Evolutionary conservation across 2,329 filamentous ascomycete genomes (phyloP).

Genomic region (Lecanosticta acicola): DNA sequence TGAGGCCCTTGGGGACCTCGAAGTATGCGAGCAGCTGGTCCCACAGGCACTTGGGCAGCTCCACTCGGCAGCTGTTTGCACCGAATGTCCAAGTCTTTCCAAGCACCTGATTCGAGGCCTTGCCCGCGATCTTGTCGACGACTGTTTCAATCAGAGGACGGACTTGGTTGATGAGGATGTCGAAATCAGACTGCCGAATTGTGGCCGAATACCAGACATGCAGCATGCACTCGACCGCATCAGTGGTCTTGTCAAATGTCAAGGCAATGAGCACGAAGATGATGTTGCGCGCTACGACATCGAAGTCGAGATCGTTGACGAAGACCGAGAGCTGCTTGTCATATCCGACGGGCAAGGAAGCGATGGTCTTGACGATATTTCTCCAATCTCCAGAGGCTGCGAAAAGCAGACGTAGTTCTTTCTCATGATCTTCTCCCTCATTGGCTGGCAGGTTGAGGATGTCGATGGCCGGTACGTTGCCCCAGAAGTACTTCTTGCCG

Average conservation of each 20-base stretch:
- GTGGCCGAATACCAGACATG: slow-evolving; percentile 46
- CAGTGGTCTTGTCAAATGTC: slow-evolving; percentile 10
- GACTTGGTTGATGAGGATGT: slow-evolving; percentile 23
- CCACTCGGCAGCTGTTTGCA: slow-evolving; percentile 23
- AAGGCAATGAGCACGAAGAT: slow-evolving; percentile 35
- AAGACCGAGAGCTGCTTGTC: slow-evolving; percentile 21
- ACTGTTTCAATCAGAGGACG: slow-evolving; percentile 33
- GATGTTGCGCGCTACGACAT: slow-evolving; percentile 31
- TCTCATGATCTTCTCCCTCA: slow-evolving; percentile 21
- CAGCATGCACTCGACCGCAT: slow-evolving; percentile 33
- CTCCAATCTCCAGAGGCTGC: slow-evolving; percentile 40
- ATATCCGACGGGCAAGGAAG: slow-evolving; percentile 31
- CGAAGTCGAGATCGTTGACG: slow-evolving; percentile 40
- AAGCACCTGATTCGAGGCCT: slow-evolving; percentile 21
- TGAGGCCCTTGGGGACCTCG: slow-evolving; percentile 25
- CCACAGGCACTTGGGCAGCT: slow-evolving; percentile 33
- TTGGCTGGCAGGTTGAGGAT: slow-evolving; percentile 33
- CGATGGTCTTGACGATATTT: slow-evolving; percentile 41
- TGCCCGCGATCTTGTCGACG: slow-evolving; percentile 31
- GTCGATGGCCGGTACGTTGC: slow-evolving; percentile 40
- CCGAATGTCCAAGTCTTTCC: slow-evolving; percentile 33
- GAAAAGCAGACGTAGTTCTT: slow-evolving; percentile 30
- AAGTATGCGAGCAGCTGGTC: slow-evolving; percentile 24
- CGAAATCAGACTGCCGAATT: slow-evolving; percentile 24
- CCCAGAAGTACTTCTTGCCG: slow-evolving; percentile 36